Conservation (phyloP, 2,329 filamentous ascomycete genomes). For the Pseudogymnoascus pannorum region DNA sequence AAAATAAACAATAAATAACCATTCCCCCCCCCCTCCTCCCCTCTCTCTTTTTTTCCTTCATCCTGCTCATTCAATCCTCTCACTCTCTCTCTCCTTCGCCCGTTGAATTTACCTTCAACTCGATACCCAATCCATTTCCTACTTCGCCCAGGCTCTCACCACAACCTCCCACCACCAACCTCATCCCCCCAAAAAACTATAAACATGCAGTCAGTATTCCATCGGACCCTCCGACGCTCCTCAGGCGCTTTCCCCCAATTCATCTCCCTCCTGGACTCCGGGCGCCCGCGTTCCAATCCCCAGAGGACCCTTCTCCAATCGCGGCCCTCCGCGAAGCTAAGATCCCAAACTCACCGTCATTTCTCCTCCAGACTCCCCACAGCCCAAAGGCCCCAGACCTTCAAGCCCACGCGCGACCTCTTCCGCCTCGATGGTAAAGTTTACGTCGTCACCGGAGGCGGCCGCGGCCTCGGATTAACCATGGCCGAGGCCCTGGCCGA, state of each 20-base stretch:
- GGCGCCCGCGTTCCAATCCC: background rate
- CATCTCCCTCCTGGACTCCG: background rate
- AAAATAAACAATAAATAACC: constrained; percentile 2
- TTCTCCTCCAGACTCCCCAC: background rate
- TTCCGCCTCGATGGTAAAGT: constrained; percentile 84
- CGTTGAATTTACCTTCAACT: background rate
- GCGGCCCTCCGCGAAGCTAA: background rate
- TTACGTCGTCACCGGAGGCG: constrained; percentile 82
- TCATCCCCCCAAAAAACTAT: background rate
- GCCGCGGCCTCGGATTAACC: constrained; percentile 78
- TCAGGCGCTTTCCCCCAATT: background rate
- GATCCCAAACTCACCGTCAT: background rate
- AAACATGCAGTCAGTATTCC: constrained; percentile 3
- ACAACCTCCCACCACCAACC: background rate
- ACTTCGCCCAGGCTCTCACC: background rate
- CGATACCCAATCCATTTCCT: background rate
- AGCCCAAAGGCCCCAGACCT: constrained; percentile 25
- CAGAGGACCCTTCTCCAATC: background rate
- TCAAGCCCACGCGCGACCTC: constrained; percentile 74
- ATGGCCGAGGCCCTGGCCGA: constrained; percentile 83
- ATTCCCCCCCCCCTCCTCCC: background rate
- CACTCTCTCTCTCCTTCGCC: background rate
- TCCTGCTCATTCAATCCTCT: background rate
- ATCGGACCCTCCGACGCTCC: background rate
- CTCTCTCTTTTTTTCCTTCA: background rate